phyloP scores from a whole-genome alignment of 164 flowering plant genomes.

The Hamamelis virginiana region DNA sequence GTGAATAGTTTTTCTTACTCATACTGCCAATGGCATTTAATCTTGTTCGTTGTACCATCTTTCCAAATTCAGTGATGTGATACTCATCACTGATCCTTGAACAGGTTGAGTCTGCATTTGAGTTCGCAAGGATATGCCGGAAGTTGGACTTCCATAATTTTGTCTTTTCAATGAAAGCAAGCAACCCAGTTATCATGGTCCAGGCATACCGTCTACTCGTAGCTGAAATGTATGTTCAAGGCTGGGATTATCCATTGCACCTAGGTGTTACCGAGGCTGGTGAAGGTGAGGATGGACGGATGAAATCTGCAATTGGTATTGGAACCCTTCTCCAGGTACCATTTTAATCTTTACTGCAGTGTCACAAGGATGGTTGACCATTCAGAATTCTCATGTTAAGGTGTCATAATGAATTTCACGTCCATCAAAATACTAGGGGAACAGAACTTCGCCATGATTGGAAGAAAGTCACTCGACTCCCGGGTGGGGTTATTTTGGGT shows the following conservation, averaged over 20 bases:
- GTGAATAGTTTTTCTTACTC: slow-evolving; percentile 29
- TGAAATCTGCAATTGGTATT: slow-evolving; percentile 99
- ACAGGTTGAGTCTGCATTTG: slow-evolving; percentile 99
- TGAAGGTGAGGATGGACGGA: slow-evolving; percentile 99
- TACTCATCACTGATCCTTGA: slow-evolving; percentile 1
- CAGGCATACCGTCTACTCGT: slow-evolving; percentile 92
- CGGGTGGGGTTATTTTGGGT: too few species aligned
- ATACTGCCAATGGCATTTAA: slow-evolving; percentile 6
- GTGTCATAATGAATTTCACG: not conserved
- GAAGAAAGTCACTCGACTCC: too few species aligned
- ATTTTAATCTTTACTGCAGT: not conserved
- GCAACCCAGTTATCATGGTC: slow-evolving; percentile 98
- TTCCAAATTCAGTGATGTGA: not conserved
- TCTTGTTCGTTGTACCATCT: slow-evolving; percentile 1
- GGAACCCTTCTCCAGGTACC: slow-evolving; percentile 96
- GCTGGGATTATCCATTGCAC: slow-evolving; percentile 98
- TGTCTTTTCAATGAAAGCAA: slow-evolving; percentile 98
- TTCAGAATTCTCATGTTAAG: not conserved
- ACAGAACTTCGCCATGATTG: too few species aligned
- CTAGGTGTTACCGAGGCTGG: slow-evolving; percentile 99
- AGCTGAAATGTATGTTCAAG: slow-evolving; percentile 94
- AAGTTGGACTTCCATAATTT: slow-evolving; percentile 92
- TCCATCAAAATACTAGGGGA: not conserved
- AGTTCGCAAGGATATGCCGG: slow-evolving; percentile 93
- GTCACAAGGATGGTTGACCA: not conserved